A percentile compares a stretch with the other conserved stretches of the same genome.
These are phyloP conservation scores for Zygoascus biomembranicola DNA, from an alignment of 805 yeast species.

Conservation along the genomic window DNA sequence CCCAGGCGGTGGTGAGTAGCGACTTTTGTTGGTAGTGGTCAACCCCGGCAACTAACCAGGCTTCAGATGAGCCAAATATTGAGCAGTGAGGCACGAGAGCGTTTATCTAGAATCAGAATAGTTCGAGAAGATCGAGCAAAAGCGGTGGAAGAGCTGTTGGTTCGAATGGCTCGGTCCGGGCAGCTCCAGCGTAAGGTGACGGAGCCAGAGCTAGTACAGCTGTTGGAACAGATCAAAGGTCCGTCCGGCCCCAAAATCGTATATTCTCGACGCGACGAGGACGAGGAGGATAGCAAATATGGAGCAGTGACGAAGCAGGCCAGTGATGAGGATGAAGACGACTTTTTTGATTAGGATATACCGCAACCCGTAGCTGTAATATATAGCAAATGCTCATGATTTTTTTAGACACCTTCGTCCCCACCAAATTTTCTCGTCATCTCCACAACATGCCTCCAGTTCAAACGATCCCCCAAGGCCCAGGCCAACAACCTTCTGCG, in stretches of 20 bases:
- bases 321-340: slow-evolving; percentile 31
- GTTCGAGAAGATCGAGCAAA: slow-evolving; percentile 89
- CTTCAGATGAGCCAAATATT: slow-evolving; percentile 57
- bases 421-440: neutral
- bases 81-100: slow-evolving; percentile 77
- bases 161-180: slow-evolving; percentile 68
- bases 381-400: neutral
- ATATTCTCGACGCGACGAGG: slow-evolving; percentile 33
- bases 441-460: slow-evolving; percentile 4
- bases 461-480: slow-evolving; percentile 2
- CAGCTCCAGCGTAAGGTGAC: slow-evolving; percentile 63
- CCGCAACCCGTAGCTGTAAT: neutral
- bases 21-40: too few relatives aligned
- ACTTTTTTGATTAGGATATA: slow-evolving; percentile 35
- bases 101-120: slow-evolving; percentile 75
- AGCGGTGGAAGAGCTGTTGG: slow-evolving; percentile 70
- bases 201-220: slow-evolving; percentile 75
- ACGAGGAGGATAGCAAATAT: slow-evolving; percentile 32
- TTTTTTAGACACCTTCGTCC: neutral
- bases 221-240: slow-evolving; percentile 69
- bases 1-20: slow-evolving; percentile 23
- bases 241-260: slow-evolving; percentile 59
- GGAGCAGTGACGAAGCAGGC: slow-evolving; percentile 31
- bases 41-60: neutral
- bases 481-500: slow-evolving; percentile 51